Percentiles rank a stretch among this genome's conserved stretches.
Conservation (phyloP, 106 monocot species). For the Gastrodia elata region DNA sequence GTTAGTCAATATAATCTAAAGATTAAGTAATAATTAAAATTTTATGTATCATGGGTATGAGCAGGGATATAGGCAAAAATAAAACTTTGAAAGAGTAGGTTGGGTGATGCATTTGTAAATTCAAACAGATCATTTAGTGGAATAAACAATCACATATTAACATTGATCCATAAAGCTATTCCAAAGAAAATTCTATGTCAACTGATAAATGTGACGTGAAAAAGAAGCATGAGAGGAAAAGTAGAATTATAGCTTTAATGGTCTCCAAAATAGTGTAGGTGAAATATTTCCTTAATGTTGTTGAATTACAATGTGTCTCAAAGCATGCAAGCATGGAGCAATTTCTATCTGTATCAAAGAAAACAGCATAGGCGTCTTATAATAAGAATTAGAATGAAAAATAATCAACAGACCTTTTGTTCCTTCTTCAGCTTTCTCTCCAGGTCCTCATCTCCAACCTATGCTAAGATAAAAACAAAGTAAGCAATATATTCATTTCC, state of each 20-base stretch:
- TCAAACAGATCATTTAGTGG: too few species aligned
- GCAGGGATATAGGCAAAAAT: not conserved
- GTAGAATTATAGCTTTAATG: not conserved
- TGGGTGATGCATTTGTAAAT: not conserved
- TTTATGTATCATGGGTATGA: not conserved
- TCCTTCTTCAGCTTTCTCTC: constrained; percentile 54
- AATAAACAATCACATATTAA: too few species aligned
- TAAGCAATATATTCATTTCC: not conserved
- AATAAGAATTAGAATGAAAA: not conserved
- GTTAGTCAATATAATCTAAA: not conserved
- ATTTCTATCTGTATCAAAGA: not conserved
- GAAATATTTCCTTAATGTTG: not conserved
- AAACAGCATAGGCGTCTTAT: not conserved
- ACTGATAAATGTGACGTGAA: not conserved
- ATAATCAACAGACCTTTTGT: constrained; percentile 28
- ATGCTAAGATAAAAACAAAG: constrained; percentile 6
- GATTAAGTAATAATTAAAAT: not conserved
- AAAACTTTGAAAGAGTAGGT: not conserved
- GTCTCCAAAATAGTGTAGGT: not conserved
- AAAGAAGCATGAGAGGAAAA: not conserved
- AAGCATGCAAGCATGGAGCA: not conserved
- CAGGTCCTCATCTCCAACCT: constrained; percentile 26
- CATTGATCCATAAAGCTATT: not conserved
- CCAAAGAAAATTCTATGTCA: not conserved
- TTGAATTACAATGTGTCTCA: not conserved